These are phyloP conservation scores for Colletotrichum sp. DNA, from an alignment of 2,329 filamentous ascomycete species.

Conservation along the genomic window DNA sequence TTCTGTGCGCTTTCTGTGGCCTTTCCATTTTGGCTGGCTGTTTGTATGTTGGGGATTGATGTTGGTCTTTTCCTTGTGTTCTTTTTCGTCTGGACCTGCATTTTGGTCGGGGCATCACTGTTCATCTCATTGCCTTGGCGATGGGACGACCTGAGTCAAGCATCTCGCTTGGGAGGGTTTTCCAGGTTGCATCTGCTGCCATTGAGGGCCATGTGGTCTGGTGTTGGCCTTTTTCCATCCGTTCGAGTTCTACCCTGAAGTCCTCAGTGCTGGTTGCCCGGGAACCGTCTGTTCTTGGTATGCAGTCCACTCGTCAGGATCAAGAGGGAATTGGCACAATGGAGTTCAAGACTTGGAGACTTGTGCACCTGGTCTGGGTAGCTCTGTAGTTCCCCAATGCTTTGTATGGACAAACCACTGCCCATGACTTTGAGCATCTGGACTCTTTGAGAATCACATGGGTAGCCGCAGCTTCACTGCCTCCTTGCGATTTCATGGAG, in stretches of 20 bases:
- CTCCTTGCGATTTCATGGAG: not conserved
- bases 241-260: not conserved
- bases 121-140: not conserved
- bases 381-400: not conserved
- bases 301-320: not conserved
- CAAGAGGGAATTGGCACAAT: not conserved
- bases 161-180: not conserved
- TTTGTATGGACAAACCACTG: not conserved
- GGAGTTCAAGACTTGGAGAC: not conserved
- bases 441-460: not conserved
- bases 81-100: not conserved
- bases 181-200: not conserved
- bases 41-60: not conserved
- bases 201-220: not conserved
- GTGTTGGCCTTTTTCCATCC: not conserved
- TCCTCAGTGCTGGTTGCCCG: not conserved
- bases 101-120: not conserved
- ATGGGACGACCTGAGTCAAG: not conserved
- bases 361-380: not conserved
- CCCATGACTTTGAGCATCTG: not conserved
- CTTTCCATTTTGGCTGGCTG: not conserved
- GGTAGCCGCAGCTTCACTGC: not conserved
- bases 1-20: not conserved
- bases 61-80: not conserved
- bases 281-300: not conserved